Base-by-base conservation (phyloP, 2,329 filamentous ascomycete species). In the Zasmidium cellare region DNA sequence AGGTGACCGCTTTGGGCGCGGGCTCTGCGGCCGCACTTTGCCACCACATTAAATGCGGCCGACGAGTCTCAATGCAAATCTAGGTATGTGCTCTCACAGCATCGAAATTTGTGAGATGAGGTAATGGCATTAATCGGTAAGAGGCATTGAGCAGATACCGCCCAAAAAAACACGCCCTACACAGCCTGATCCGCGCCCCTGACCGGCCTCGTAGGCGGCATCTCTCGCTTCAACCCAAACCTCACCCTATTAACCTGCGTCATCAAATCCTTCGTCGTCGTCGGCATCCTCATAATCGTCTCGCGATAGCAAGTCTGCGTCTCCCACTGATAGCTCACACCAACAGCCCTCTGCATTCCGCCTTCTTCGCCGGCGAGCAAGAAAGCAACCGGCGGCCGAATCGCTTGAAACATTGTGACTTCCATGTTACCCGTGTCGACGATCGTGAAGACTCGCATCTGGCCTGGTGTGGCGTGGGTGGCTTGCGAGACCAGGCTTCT, bases 371-470 rank as follows among this genome's bases (percentile, higher is more conserved):
- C 49, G 18, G 55, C 55, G 24, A 57, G 50, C n/a, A 53, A 41
- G 44, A 57, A 57, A 22, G 55, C 55, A 2, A 57, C 41, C 11
- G 49, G 55, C 2, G 55, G 55, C 20, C 55, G 55, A 5, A 47
- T 23, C 19, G 55, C 55, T 24, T 53, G 51, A 19, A 57, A 57
- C 50, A 57, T 53, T 6, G 55, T 53, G 18, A 57, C 55, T 24
- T 57, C 55, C 55, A 57, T 57, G 25, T 53, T 57, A 1, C 50
- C 55, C 11, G 55, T 53, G 22, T 57, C 55, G 20, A 57, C 55
- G 18, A 53, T 57, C 3, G 55, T 57, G 47, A 53, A 53, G 12
- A 57, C 46, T 16, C 55, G 38, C 22, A 53, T 31, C 11, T 57
- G 48, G 3, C 55, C 55, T 22, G 55, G 55, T 18, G 22, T 22